These are phyloP conservation scores for Austroboletus eburneus DNA, from an alignment of 768 basidiomycete genomes.

Conservation along the genomic window DNA sequence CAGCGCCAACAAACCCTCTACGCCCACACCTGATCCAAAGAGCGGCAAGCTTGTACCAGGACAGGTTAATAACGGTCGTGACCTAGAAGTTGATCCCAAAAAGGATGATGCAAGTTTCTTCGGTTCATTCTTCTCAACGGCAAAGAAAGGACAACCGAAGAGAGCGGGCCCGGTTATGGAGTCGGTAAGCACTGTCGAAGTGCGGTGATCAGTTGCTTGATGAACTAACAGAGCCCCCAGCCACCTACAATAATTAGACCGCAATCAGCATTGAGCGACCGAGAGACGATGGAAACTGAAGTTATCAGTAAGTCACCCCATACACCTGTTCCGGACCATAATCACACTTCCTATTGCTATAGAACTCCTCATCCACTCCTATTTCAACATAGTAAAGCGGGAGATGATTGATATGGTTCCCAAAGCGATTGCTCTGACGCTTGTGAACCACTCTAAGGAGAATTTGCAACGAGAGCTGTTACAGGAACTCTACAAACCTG, in stretches of 20 bases:
- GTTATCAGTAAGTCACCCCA: constrained; percentile 86
- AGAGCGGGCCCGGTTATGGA: constrained; percentile 60
- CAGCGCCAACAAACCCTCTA: constrained; percentile 73
- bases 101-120: constrained; percentile 93
- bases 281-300: constrained; percentile 98
- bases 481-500: constrained; percentile 95
- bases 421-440: constrained; percentile 87
- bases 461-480: constrained; percentile 90
- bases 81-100: constrained; percentile 86
- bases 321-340: not conserved
- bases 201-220: constrained; percentile 11
- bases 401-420: constrained; percentile 99
- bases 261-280: constrained; percentile 84
- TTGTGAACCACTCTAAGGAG: constrained; percentile 93
- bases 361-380: constrained; percentile 95
- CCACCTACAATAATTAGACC: constrained; percentile 88
- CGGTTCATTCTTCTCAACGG: constrained; percentile 87
- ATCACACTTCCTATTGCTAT: constrained; percentile 6
- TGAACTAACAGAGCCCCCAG: constrained; percentile 28
- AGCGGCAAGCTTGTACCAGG: constrained; percentile 54
- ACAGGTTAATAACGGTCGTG: constrained; percentile 86
- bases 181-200: constrained; percentile 36
- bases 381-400: constrained; percentile 97
- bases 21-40: constrained; percentile 59
- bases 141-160: constrained; percentile 56